Evolutionary conservation across 2,329 filamentous ascomycete genomes (phyloP).

Genomic region (Xylaria polymorpha): DNA sequence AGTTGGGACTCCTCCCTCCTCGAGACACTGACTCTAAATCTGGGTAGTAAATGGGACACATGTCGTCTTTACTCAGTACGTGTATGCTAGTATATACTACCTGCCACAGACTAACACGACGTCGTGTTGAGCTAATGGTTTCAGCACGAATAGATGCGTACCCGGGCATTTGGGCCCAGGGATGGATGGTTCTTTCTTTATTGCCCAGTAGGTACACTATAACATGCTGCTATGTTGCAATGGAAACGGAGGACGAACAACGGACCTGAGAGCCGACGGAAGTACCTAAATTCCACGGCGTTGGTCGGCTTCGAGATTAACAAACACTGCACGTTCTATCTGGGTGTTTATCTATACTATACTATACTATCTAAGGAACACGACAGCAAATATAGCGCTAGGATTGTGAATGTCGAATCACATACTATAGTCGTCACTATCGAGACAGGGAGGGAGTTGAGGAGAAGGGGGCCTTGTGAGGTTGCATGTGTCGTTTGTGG

Average conservation of each 20-base stretch:
- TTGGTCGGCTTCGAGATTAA: conserved; percentile 8
- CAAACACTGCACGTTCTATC: neutral
- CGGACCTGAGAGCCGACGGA: neutral
- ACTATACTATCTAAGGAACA: neutral
- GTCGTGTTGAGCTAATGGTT: neutral
- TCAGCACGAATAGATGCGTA: neutral
- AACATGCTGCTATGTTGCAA: too few relatives aligned
- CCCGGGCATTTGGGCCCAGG: neutral
- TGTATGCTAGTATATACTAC: neutral
- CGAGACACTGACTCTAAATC: conserved; percentile 2
- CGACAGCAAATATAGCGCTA: too few relatives aligned
- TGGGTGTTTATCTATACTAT: neutral
- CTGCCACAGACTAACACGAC: neutral
- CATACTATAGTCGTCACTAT: neutral
- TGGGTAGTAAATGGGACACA: neutral
- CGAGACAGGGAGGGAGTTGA: neutral
- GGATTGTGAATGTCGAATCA: neutral
- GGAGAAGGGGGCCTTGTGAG: conserved; percentile 6
- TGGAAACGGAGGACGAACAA: too few relatives aligned
- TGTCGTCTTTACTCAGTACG: neutral
- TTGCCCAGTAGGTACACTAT: too few relatives aligned
- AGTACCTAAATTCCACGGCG: neutral
- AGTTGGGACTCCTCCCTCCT: neutral
- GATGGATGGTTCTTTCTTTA: neutral
- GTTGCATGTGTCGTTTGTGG: conserved; percentile 8